Percentiles rank a stretch among this genome's conserved stretches.
These are phyloP conservation scores for Hansenula sp. DNA, from an alignment of 1,139 yeast species.

Conservation along the genomic window DNA sequence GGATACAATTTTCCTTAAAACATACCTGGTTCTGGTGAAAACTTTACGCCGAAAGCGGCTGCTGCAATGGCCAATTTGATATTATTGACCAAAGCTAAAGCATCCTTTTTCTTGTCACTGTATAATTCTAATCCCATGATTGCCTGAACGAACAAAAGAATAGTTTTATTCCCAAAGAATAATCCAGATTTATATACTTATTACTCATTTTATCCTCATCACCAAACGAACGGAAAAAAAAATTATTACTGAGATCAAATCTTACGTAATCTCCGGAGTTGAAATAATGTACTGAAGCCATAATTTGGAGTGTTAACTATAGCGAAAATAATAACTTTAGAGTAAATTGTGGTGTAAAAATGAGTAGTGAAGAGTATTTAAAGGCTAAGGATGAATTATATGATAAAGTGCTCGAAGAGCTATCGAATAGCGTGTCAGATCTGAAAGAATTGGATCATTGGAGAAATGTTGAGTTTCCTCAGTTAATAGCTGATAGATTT, in stretches of 20 bases:
- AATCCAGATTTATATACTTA: background rate
- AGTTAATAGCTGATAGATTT: slow-evolving; percentile 5
- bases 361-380: slow-evolving; percentile 3
- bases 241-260: no score
- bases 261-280: background rate
- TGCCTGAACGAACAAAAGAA: background rate
- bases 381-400: slow-evolving; percentile 7
- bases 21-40: slow-evolving; percentile 21
- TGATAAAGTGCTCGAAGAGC: slow-evolving; percentile 4
- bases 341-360: background rate
- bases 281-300: no score
- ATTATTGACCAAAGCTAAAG: slow-evolving; percentile 46
- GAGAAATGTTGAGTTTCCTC: slow-evolving; percentile 12
- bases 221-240: no score
- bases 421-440: slow-evolving; percentile 2
- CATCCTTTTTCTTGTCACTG: slow-evolving; percentile 37
- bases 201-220: background rate
- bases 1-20: no score
- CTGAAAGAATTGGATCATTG: slow-evolving; percentile 15
- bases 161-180: background rate
- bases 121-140: slow-evolving; percentile 33
- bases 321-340: background rate
- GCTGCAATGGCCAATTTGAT: slow-evolving; percentile 58
- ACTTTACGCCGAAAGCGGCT: slow-evolving; percentile 30
- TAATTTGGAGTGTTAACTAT: background rate